Conservation (phyloP, 140 eudicot species). For the Ambrosia hybrid region DNA sequence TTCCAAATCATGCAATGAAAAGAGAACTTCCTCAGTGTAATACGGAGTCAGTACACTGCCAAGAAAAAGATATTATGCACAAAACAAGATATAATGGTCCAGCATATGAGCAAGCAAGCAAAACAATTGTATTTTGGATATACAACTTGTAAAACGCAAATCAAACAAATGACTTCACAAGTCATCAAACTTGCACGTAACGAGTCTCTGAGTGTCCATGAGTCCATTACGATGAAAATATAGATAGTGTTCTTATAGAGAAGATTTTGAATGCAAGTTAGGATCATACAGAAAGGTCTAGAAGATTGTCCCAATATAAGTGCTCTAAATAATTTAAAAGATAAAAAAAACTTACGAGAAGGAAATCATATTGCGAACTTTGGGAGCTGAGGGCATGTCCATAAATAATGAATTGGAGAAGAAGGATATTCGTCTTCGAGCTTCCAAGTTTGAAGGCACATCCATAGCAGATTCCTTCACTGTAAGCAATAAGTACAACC, state of each 20-base stretch:
- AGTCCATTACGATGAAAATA: not conserved
- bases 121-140: not conserved
- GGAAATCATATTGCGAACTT: conserved; percentile 97
- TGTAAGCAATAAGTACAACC: conserved; percentile 78
- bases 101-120: not conserved
- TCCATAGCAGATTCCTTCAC: conserved; percentile 98
- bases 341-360: conserved; percentile 71
- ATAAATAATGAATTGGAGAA: conserved; percentile 93
- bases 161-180: not conserved
- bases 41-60: conserved; percentile 89
- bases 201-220: not conserved
- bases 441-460: conserved; percentile 91
- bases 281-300: not conserved
- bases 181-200: not conserved
- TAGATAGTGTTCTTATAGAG: not conserved
- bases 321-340: not conserved
- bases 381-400: conserved; percentile 97
- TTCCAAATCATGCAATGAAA: conserved; percentile 85
- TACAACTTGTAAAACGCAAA: not conserved
- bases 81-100: not conserved
- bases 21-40: conserved; percentile 90
- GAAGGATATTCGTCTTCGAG: conserved; percentile 87
- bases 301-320: not conserved
- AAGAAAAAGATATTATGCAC: not conserved
- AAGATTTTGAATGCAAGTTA: not conserved